Conservation (phyloP, 2,329 filamentous ascomycete species). For the Sporothrix sp. region DNA sequence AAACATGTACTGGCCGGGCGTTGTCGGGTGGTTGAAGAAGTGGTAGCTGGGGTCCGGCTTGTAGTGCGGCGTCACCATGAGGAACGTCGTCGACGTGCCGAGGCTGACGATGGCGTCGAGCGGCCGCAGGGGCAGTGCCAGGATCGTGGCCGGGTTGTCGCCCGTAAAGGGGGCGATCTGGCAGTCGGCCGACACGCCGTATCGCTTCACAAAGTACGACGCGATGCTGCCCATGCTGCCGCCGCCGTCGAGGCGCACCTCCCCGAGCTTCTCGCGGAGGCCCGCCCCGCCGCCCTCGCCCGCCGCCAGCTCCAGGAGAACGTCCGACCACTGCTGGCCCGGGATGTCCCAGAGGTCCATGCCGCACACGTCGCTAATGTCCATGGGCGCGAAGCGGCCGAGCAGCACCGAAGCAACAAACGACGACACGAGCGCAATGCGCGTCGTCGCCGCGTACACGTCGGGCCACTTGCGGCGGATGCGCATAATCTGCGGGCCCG, state of each 20-base stretch:
- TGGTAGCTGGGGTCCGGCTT: slow-evolving; percentile 84
- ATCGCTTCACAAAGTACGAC: slow-evolving; percentile 67
- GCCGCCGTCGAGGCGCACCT: slow-evolving; percentile 71
- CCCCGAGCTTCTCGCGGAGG: slow-evolving; percentile 69
- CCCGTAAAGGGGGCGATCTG: slow-evolving; percentile 81
- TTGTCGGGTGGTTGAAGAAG: slow-evolving; percentile 97
- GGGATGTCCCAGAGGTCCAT: slow-evolving; percentile 95
- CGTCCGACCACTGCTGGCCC: slow-evolving; percentile 60
- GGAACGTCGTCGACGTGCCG: slow-evolving; percentile 90
- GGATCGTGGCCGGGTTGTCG: slow-evolving; percentile 92
- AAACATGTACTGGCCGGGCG: slow-evolving; percentile 90
- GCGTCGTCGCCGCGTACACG: slow-evolving; percentile 68
- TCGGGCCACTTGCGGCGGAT: slow-evolving; percentile 72
- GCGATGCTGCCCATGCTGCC: slow-evolving; percentile 66
- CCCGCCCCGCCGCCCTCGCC: slow-evolving; percentile 51
- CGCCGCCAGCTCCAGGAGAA: slow-evolving; percentile 65
- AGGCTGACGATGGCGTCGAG: slow-evolving; percentile 91
- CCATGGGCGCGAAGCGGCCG: slow-evolving; percentile 75
- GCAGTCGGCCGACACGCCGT: slow-evolving; percentile 67
- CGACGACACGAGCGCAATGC: slow-evolving; percentile 90
- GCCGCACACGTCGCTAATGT: slow-evolving; percentile 89
- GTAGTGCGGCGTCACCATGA: slow-evolving; percentile 93
- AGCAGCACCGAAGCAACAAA: slow-evolving; percentile 89
- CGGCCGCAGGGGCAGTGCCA: slow-evolving; percentile 75
- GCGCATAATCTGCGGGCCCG: slow-evolving; percentile 89